Evolutionary conservation across 352 stramenopile species (phyloP).

Genomic region (Phytophthora aleatoria): DNA sequence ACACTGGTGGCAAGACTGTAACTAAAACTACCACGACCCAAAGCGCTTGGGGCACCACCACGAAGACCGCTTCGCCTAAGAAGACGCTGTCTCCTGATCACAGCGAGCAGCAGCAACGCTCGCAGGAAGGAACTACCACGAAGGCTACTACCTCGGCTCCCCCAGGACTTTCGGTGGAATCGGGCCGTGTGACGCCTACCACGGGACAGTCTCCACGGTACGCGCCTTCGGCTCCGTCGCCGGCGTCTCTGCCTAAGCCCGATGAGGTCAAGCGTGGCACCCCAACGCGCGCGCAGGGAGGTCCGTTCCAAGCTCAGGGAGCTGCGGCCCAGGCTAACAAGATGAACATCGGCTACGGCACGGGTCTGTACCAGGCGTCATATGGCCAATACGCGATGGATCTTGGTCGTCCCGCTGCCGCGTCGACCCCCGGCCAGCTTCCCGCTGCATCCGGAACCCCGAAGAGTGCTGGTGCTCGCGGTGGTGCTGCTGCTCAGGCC

Average conservation of each 20-base stretch:
- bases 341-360: constrained; percentile 68
- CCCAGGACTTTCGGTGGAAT: constrained; percentile 72
- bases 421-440: constrained; percentile 44
- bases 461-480: constrained; percentile 46
- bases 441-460: constrained; percentile 57
- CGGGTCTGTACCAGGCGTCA: constrained; percentile 73
- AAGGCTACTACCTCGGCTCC: constrained; percentile 64
- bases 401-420: constrained; percentile 45
- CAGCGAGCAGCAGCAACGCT: constrained; percentile 35
- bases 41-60: constrained; percentile 56
- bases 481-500: constrained; percentile 25
- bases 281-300: constrained; percentile 55
- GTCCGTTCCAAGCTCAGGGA: constrained; percentile 53
- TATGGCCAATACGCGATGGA: constrained; percentile 88
- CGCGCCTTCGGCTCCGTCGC: constrained; percentile 77
- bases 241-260: constrained; percentile 85
- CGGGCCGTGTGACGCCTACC: constrained; percentile 71
- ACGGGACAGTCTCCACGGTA: constrained; percentile 67
- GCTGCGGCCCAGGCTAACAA: constrained; percentile 54
- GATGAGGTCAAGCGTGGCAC: constrained; percentile 84
- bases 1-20: constrained; percentile 44
- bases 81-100: constrained; percentile 69
- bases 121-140: constrained; percentile 25
- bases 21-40: constrained; percentile 54
- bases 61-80: constrained; percentile 59